Conservation (phyloP, 1,139 yeast species). For the Scheffersomyces parashehatae region DNA sequence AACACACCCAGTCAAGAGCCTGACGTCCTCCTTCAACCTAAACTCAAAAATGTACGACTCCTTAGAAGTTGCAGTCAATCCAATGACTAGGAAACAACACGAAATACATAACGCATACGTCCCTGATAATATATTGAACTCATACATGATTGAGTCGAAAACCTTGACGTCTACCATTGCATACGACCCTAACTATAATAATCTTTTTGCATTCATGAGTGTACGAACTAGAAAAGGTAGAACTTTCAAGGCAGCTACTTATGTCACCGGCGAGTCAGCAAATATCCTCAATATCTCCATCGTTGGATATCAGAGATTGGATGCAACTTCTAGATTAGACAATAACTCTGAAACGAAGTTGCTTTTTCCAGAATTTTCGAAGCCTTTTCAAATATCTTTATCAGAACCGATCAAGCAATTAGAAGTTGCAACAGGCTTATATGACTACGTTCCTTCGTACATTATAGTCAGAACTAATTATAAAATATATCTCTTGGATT, state of each 20-base stretch:
- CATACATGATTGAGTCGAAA: conserved; percentile 25
- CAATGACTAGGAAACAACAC: neutral
- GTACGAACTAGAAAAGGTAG: conserved; percentile 13
- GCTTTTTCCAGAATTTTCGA: conserved; percentile 11
- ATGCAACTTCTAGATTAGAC: neutral
- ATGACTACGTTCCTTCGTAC: conserved; percentile 19
- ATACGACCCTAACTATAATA: conserved; percentile 41
- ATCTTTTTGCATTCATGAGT: conserved; percentile 22
- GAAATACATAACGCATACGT: conserved; percentile 13
- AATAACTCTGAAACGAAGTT: conserved; percentile 4
- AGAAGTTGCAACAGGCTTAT: conserved; percentile 18
- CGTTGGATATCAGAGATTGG: conserved; percentile 6
- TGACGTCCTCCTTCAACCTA: conserved; percentile 12
- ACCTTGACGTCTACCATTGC: conserved; percentile 26
- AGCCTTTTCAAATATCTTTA: conserved; percentile 25
- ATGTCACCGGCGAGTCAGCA: conserved; percentile 34
- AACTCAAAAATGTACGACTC: conserved; percentile 14
- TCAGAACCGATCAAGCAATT: conserved; percentile 45
- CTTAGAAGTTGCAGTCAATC: conserved; percentile 7
- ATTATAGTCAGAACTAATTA: conserved; percentile 28
- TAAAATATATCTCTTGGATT: conserved; percentile 26
- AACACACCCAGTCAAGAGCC: conserved; percentile 7
- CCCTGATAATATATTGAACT: conserved; percentile 25
- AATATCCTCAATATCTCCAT: conserved; percentile 29
- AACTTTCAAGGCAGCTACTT: conserved; percentile 25